Evolutionary conservation across 2,329 filamentous ascomycete species (phyloP), one percentile per base, ranked within the genome.

Genomic region (Penicillium sp.): DNA sequence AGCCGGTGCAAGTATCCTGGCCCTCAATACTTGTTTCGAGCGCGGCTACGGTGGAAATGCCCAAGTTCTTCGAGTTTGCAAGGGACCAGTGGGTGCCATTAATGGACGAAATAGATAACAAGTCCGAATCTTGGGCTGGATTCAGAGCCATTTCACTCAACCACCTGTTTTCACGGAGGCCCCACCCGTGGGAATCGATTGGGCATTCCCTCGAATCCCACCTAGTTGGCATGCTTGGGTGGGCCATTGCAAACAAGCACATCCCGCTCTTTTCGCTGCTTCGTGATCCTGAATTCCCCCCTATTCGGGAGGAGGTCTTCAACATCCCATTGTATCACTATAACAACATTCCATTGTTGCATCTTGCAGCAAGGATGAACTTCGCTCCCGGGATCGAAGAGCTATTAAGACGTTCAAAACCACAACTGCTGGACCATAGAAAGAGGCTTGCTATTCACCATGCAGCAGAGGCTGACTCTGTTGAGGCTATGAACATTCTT

Each of bases 181-280:
- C 19, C 15, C 46, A 48, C 26, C 46, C 46, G 4, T 48, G 46
- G 46, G 17, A 21, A 6, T 48, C 46, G 19, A 23, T 21, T 48
- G 46, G 46, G 5, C 7, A 48, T 21, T 48, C 46, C 46, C 19
- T 21, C 17, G n/a, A 7, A 5, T 48, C 46, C 19, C 46, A 48
- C 21, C 5, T 48, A 21, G 19, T 21, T 48, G 46, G 46, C 9
- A 5, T 48, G 17, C 19, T 29, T 13, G 46, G 46, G 3, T 48
- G 46, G 46, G 46, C 46, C 7, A 23, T 48, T 26, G 46, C 17
- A 8, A 29, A 48, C n/a, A 21, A 23, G 13, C 46, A 48, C 26
- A 7, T 6, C 46, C 35, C 35, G 4, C 35, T 38, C 35, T 92
- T 26, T 29, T 53, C 9, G 45, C 46, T 49, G 7, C n/a, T 49